These are phyloP conservation scores for Aurantiochytrium sp. DNA, from an alignment of 108 stramenopile species.

Conservation along the genomic window DNA sequence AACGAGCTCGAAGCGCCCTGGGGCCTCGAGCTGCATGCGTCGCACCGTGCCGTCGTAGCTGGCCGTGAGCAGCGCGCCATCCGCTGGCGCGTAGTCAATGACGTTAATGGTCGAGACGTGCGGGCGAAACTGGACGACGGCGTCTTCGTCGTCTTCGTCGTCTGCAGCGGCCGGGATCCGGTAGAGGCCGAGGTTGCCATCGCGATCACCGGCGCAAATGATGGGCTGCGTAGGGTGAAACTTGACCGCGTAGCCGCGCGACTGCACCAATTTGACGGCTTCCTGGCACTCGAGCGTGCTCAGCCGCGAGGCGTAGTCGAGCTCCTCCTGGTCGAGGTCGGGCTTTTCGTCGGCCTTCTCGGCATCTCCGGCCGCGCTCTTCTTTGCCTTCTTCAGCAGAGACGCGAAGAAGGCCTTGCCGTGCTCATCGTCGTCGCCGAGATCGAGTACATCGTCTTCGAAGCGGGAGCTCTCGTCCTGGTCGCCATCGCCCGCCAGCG, in stretches of 20 bases:
- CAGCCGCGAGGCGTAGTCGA: background rate
- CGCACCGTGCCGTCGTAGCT: slow-evolving; percentile 7
- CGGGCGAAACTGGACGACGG: background rate
- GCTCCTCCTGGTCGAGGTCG: background rate
- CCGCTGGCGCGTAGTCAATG: background rate
- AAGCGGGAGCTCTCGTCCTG: background rate
- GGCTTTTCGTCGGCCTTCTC: background rate
- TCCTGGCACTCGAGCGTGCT: background rate
- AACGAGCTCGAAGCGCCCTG: background rate
- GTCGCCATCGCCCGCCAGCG: too few species aligned
- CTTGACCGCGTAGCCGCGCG: background rate
- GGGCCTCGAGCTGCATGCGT: background rate
- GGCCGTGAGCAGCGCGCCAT: background rate
- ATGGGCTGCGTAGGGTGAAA: background rate
- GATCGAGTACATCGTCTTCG: background rate
- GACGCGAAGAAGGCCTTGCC: slow-evolving; percentile 8
- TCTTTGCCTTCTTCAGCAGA: background rate
- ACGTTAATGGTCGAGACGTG: background rate
- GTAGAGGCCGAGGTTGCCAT: background rate
- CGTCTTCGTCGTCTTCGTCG: background rate
- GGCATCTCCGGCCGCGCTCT: background rate
- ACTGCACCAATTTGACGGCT: background rate
- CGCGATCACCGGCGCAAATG: background rate
- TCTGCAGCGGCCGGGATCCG: background rate
- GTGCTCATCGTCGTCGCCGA: background rate